A percentile compares a stretch with the other conserved stretches of the same genome.
These are phyloP conservation scores for Aspergillus ellipticus DNA, from an alignment of 495 filamentous ascomycete genomes.

Conservation along the genomic window DNA sequence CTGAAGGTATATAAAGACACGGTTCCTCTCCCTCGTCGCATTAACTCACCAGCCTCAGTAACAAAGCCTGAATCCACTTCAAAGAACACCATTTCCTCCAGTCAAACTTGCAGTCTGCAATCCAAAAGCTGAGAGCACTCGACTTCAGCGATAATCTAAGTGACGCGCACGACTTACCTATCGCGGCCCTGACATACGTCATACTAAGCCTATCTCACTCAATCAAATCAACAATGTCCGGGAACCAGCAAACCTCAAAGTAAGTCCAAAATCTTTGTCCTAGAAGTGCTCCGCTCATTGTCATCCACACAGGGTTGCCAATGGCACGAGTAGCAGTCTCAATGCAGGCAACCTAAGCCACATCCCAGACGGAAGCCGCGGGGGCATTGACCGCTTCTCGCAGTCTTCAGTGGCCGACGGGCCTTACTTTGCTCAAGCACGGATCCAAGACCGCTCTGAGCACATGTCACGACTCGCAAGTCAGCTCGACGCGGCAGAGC, in stretches of 20 bases:
- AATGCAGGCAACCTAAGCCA: constrained; percentile 32
- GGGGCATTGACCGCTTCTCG: constrained; percentile 29
- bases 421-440: constrained; percentile 37
- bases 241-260: constrained; percentile 13
- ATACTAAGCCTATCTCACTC: no score
- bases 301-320: constrained; percentile 17
- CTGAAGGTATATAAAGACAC: constrained; percentile 15
- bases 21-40: neutral
- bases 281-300: neutral
- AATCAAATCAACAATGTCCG: constrained; percentile 16
- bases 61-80: neutral
- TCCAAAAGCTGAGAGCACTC: neutral
- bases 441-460: constrained; percentile 31
- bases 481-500: constrained; percentile 33
- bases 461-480: constrained; percentile 32
- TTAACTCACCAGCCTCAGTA: constrained; percentile 6
- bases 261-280: constrained; percentile 7
- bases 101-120: neutral
- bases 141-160: neutral
- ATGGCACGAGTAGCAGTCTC: constrained; percentile 18
- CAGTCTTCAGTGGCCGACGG: constrained; percentile 32
- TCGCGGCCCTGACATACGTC: no score
- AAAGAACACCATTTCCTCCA: neutral
- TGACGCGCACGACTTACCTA: no score
- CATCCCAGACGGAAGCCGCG: constrained; percentile 25